These are phyloP conservation scores for Suillus plorans DNA, from an alignment of 768 basidiomycete species.

Conservation along the genomic window DNA sequence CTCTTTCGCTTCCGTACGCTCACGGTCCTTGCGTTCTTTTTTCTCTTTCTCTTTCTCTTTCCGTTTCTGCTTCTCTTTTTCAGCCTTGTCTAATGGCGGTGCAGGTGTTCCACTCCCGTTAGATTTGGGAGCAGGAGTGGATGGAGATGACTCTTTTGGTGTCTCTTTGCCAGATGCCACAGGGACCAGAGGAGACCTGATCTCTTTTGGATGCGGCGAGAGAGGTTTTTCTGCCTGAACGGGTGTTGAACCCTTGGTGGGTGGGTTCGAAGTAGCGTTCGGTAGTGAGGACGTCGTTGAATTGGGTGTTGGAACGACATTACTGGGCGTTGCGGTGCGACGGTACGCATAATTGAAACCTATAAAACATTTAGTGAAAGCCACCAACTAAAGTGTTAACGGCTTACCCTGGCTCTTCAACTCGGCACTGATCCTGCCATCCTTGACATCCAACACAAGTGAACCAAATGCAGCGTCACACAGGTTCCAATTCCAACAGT, in stretches of 20 bases:
- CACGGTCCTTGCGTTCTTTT: conserved; percentile 61
- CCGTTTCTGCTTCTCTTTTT: conserved; percentile 57
- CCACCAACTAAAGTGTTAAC: neutral
- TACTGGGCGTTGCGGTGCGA: conserved; percentile 57
- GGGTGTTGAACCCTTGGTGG: conserved; percentile 34
- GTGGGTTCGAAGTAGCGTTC: conserved; percentile 34
- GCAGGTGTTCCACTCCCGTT: conserved; percentile 31
- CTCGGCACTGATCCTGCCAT: conserved; percentile 90
- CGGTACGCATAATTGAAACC: conserved; percentile 98
- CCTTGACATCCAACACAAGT: conserved; percentile 84
- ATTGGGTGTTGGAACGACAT: conserved; percentile 57
- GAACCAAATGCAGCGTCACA: conserved; percentile 94
- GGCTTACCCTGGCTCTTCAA: conserved; percentile 84
- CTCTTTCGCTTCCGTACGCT: conserved; percentile 42
- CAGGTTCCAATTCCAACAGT: conserved; percentile 99
- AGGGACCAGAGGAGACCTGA: conserved; percentile 36
- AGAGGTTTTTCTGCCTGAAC: conserved; percentile 36
- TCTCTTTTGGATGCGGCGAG: conserved; percentile 29
- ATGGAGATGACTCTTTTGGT: conserved; percentile 37
- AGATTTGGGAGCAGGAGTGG: conserved; percentile 28
- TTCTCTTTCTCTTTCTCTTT: conserved; percentile 65
- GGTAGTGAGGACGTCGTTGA: conserved; percentile 54
- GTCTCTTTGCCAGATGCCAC: conserved; percentile 25
- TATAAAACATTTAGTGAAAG: conserved; percentile 28
- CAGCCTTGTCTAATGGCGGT: conserved; percentile 45